Evolutionary conservation across 441 rosid genomes (phyloP).

Genomic region (Pelargonium cotyledonis): DNA sequence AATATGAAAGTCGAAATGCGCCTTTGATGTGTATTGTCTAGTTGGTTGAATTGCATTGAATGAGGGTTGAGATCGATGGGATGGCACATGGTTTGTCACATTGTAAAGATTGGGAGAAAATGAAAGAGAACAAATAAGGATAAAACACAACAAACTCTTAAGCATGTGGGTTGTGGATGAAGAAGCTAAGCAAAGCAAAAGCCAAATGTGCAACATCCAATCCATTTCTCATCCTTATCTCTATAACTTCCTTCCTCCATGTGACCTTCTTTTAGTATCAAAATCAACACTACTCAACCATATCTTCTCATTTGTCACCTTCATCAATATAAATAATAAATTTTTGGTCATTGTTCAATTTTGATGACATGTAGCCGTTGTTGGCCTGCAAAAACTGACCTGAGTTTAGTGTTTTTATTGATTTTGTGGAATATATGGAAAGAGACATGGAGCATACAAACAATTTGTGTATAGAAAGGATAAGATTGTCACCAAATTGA

Average conservation of each 20-base stretch:
- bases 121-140: background rate
- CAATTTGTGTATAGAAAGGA: background rate
- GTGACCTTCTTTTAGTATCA: background rate
- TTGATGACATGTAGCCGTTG: background rate
- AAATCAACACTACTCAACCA: background rate
- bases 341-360: too few relatives aligned
- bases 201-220: background rate
- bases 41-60: too few relatives aligned
- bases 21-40: too few relatives aligned
- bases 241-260: background rate
- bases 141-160: background rate
- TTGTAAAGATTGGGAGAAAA: background rate
- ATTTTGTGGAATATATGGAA: background rate
- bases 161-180: conserved; percentile 1
- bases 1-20: too few relatives aligned
- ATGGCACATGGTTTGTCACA: background rate
- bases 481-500: background rate
- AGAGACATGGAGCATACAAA: background rate
- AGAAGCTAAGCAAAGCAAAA: background rate
- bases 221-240: background rate
- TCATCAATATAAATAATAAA: too few relatives aligned
- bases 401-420: background rate
- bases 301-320: too few relatives aligned
- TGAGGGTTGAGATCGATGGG: background rate
- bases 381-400: background rate